Evolutionary conservation across 306 rosid genomes (phyloP).

Genomic region (Prunus davidiana): DNA sequence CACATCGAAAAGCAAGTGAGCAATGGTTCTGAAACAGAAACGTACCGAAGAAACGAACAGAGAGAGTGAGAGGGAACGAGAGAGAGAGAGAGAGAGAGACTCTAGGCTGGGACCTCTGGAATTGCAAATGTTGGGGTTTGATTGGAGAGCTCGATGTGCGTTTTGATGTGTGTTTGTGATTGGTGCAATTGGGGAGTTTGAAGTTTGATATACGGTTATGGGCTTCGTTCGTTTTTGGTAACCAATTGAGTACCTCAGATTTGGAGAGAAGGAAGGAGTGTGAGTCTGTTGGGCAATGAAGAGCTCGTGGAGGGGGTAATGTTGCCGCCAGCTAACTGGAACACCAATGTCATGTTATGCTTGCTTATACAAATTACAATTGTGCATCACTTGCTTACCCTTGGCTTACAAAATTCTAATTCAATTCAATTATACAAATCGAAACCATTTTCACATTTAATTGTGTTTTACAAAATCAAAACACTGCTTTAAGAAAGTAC

Average conservation of each 20-base stretch:
- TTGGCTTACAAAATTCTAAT: too few species aligned
- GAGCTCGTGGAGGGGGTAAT: slow-evolving; percentile 19
- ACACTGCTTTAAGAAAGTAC: too few species aligned
- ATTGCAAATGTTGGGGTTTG: background rate
- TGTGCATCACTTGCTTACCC: too few species aligned
- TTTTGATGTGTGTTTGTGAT: background rate
- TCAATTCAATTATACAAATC: too few species aligned
- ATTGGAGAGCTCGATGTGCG: background rate
- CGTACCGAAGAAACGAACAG: slow-evolving; percentile 9
- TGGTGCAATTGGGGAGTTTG: background rate
- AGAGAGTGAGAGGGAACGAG: too few species aligned
- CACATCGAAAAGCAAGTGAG: background rate
- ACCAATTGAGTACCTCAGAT: background rate
- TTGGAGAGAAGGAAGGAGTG: background rate
- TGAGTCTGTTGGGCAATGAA: slow-evolving; percentile 27
- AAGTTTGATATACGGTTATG: background rate
- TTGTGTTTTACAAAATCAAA: too few species aligned
- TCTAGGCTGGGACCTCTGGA: background rate
- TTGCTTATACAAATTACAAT: background rate
- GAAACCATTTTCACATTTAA: too few species aligned
- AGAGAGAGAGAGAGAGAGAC: background rate
- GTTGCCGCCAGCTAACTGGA: background rate
- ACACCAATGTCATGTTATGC: background rate
- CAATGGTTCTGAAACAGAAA: background rate
- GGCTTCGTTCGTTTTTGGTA: background rate